Base-by-base conservation (phyloP, 2,329 filamentous ascomycete genomes). In the Xylaria sp. region DNA sequence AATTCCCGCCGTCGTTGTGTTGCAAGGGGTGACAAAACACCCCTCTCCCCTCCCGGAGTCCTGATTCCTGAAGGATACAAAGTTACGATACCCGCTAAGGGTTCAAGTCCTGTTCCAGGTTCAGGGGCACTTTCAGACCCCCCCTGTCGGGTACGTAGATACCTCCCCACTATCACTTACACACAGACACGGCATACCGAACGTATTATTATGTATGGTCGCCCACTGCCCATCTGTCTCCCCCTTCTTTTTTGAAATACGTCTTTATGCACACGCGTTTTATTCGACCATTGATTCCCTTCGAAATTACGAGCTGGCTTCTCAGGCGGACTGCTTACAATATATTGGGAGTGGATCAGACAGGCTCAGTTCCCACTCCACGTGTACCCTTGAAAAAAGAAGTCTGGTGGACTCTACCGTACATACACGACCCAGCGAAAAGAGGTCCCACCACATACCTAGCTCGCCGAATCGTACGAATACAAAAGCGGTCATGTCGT, bases 71-170 rank as follows among this genome's bases (percentile, higher is more conserved):
- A 60, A 56, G 55, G 52, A 48, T 20, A 50, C 48, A 52, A 50
- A 58, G 58, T 61, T 59, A 56, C 58, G 58, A 61, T 56, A 58
- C 52, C 55, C 56, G 58, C 58, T 59, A 61, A 61, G 52, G 58
- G 39, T 52, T 44, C 21, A 42, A 24, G 8, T n/a, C n/a, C n/a
- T 21, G 19, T 59, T 56, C 58, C 58, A 59, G 55, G 58, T 54
- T 59, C 58, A 61, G 58, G 58, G 55, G 56, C 53, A 50, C 42
- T 44, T 24, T 29, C 9, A 16, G 11, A 34, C 44, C 48, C 57
- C n/a, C 54, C 54, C 52, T 41, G 21, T 41, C 11, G 20, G 54
- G 58, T 60, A 60, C 58, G 52, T 58, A 58, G 44, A 44, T 56
- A 59, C 58, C 49, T 42, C 39, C 47, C 51, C 39, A 34, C 45